phyloP scores from a whole-genome alignment of 2,329 filamentous ascomycete species.

The Trichocomaceae sp. region DNA sequence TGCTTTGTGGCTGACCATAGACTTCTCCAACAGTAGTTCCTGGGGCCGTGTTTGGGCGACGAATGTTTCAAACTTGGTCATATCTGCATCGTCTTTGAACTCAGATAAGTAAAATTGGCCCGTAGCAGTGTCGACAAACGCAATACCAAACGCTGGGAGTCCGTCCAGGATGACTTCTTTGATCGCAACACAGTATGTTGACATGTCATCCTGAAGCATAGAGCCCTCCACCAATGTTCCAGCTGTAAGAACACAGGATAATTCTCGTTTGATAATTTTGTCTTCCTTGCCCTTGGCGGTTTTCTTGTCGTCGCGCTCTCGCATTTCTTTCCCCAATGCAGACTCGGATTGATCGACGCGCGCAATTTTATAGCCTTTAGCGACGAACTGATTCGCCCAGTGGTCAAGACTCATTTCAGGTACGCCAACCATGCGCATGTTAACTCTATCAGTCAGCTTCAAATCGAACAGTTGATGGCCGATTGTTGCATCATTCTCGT shows the following conservation, averaged over 20 bases:
- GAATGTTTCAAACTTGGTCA: conserved; percentile 96
- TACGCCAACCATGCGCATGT: conserved; percentile 99
- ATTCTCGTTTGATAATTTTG: conserved; percentile 86
- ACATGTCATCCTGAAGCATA: conserved; percentile 98
- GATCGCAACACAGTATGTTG: conserved; percentile 90
- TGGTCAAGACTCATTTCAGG: conserved; percentile 91
- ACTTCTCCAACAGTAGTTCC: conserved; percentile 85
- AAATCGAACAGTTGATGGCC: conserved; percentile 95
- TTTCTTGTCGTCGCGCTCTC: conserved; percentile 65
- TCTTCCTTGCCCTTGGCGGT: conserved; percentile 64
- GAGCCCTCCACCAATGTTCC: conserved; percentile 91
- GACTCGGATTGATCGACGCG: conserved; percentile 96
- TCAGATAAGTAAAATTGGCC: conserved; percentile 91
- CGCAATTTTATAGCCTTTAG: conserved; percentile 95
- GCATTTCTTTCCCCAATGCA: conserved; percentile 94
- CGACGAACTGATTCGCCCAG: conserved; percentile 98
- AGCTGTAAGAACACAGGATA: conserved; percentile 82
- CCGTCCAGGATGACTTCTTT: conserved; percentile 69
- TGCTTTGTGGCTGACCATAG: conserved; percentile 76
- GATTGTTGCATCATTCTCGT: conserved; percentile 94
- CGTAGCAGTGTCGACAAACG: conserved; percentile 92
- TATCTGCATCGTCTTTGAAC: conserved; percentile 82
- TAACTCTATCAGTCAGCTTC: conserved; percentile 95
- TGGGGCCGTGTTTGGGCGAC: conserved; percentile 85
- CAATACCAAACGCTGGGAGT: conserved; percentile 77